Percentiles rank a stretch among this genome's conserved stretches.
Evolutionary conservation across 2,329 filamentous ascomycete species (phyloP).

Genomic region (Verticillium albo-atrum): DNA sequence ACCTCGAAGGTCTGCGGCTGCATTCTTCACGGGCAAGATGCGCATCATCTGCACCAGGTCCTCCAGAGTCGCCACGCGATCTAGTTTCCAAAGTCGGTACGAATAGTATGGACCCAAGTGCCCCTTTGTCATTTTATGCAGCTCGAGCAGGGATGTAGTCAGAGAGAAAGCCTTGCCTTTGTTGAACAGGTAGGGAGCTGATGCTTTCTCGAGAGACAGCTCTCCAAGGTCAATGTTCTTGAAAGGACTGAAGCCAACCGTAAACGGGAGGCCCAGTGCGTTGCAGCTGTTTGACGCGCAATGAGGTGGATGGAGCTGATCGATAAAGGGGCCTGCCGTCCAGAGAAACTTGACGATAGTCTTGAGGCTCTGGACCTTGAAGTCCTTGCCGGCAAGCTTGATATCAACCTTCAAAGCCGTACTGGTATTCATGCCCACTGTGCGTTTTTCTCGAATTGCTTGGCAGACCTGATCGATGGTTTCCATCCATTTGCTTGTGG

Average conservation of each 20-base stretch:
- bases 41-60: background rate
- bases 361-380: background rate
- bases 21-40: background rate
- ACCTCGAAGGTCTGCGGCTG: background rate
- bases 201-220: background rate
- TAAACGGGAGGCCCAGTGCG: constrained; percentile 4
- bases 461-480: background rate
- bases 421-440: background rate
- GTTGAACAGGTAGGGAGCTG: background rate
- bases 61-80: background rate
- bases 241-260: background rate
- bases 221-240: background rate
- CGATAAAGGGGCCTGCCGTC: background rate
- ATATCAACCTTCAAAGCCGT: constrained; percentile 1
- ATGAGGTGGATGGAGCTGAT: constrained; percentile 1
- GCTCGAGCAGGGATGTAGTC: background rate
- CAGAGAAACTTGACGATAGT: constrained; percentile 2
- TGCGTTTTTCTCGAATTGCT: background rate
- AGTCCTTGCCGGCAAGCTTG: background rate
- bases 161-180: background rate
- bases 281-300: background rate
- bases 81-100: background rate
- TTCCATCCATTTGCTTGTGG: background rate
- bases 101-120: background rate
- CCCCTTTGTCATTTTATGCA: background rate